A percentile compares a stretch with the other conserved stretches of the same genome.
phyloP scores from a whole-genome alignment of 2,329 filamentous ascomycete species.

The Alternaria dauci region DNA sequence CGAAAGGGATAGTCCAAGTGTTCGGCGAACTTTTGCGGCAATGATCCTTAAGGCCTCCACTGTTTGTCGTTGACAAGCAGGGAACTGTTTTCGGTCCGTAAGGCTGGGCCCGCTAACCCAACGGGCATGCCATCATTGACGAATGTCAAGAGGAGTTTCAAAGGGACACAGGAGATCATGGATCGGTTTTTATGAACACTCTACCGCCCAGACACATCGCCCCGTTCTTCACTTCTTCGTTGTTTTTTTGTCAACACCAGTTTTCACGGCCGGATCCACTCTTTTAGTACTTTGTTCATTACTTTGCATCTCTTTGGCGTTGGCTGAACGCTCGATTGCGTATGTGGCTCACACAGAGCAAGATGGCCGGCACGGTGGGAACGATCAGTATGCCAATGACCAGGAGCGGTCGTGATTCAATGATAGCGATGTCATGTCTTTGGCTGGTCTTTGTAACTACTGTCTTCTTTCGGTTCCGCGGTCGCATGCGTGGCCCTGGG shows the following conservation, averaged over 20 bases:
- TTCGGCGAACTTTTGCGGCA: slow-evolving; percentile 1
- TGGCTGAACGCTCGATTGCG: not conserved
- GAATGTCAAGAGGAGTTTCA: not conserved
- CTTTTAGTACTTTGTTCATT: not conserved
- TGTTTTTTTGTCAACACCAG: not conserved
- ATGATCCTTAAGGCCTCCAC: slow-evolving; percentile 3
- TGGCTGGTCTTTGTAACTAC: slow-evolving; percentile 27
- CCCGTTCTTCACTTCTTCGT: not conserved
- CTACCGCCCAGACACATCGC: slow-evolving; percentile 1
- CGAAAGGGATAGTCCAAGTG: not conserved
- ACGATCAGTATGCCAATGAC: slow-evolving; percentile 25
- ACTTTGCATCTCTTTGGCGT: slow-evolving; percentile 1
- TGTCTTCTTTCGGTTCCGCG: slow-evolving; percentile 23
- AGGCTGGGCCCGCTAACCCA: slow-evolving; percentile 1
- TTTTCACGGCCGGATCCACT: slow-evolving; percentile 4
- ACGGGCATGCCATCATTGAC: slow-evolving; percentile 6
- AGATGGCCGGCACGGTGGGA: slow-evolving; percentile 19
- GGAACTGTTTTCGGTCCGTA: slow-evolving; percentile 4
- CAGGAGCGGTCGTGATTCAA: slow-evolving; percentile 25
- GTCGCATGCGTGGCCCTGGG: slow-evolving; percentile 28
- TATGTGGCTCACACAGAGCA: not conserved
- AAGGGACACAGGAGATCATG: slow-evolving; percentile 5
- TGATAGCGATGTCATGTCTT: slow-evolving; percentile 30
- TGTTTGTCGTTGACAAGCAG: slow-evolving; percentile 8
- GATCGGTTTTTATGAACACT: slow-evolving; percentile 7